A percentile compares a stretch with the other conserved stretches of the same genome.
Conservation (phyloP, 2,329 filamentous ascomycete genomes). For the Xylaria sp. region DNA sequence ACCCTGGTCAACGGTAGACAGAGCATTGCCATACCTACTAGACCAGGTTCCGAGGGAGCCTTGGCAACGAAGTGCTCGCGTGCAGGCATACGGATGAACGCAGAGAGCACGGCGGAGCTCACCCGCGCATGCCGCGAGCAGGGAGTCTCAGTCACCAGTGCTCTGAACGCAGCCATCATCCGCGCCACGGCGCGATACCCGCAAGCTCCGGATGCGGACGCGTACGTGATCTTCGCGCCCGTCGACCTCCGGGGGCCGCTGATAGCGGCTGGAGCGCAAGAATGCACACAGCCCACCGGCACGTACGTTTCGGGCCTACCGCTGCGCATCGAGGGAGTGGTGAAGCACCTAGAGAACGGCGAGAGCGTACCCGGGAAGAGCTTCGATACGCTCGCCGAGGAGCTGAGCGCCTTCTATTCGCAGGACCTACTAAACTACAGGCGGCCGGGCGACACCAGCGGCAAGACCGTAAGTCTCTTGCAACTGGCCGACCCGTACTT, state of each 20-base stretch:
- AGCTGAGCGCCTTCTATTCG: conserved; percentile 36
- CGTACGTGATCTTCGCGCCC: conserved; percentile 40
- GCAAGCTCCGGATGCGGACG: conserved; percentile 37
- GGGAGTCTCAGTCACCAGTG: conserved; percentile 37
- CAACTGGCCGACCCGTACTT: conserved; percentile 32
- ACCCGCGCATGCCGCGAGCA: conserved; percentile 25
- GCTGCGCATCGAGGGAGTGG: conserved; percentile 35
- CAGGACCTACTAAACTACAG: conserved; percentile 44
- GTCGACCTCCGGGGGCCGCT: conserved; percentile 38
- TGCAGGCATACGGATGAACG: conserved; percentile 19
- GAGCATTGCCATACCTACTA: conserved; percentile 42
- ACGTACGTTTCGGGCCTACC: conserved; percentile 40
- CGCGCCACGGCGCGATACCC: conserved; percentile 36
- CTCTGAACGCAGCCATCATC: conserved; percentile 42
- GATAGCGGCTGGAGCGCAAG: background rate
- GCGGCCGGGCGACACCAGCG: conserved; percentile 35
- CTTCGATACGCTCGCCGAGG: conserved; percentile 35
- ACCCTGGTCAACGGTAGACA: conserved; percentile 35
- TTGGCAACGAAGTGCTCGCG: conserved; percentile 24
- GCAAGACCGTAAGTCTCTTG: conserved; percentile 22
- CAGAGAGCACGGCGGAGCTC: conserved; percentile 24
- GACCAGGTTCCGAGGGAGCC: conserved; percentile 17
- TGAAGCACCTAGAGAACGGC: background rate
- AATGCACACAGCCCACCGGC: conserved; percentile 20
- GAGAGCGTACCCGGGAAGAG: conserved; percentile 20